These are phyloP conservation scores for Botryobasidium botryosum DNA, from an alignment of 768 basidiomycete genomes.

Conservation along the genomic window DNA sequence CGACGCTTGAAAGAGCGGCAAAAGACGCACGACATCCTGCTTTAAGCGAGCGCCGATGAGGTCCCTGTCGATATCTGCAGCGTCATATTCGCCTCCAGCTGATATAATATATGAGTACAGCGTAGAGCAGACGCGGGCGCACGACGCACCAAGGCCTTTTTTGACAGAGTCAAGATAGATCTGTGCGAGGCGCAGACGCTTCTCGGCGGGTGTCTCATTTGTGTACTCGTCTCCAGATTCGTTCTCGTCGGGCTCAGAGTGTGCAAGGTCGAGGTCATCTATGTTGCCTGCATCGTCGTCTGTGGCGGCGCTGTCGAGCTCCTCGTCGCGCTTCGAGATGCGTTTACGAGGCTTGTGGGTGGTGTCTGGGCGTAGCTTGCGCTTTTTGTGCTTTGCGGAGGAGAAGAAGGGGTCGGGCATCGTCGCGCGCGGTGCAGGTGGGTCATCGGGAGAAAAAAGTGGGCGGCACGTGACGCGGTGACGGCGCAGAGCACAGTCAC, in stretches of 20 bases:
- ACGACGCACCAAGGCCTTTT: conserved; percentile 42
- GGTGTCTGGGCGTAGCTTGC: conserved; percentile 31
- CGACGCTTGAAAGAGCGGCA: not conserved
- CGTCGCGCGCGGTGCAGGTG: too few species aligned
- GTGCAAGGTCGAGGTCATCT: conserved; percentile 60
- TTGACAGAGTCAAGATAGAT: conserved; percentile 78
- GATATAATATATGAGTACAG: not conserved
- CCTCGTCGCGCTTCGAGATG: conserved; percentile 33
- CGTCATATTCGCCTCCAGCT: conserved; percentile 87
- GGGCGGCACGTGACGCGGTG: too few species aligned
- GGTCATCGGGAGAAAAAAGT: too few species aligned
- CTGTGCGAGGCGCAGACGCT: conserved; percentile 78
- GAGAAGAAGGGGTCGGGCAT: not conserved
- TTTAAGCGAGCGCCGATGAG: conserved; percentile 79
- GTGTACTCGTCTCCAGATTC: conserved; percentile 71
- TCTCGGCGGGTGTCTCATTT: conserved; percentile 84
- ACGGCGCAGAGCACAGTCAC: too few species aligned
- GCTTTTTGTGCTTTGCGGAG: conserved; percentile 42
- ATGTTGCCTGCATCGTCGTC: conserved; percentile 25
- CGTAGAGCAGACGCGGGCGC: not conserved
- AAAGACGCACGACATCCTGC: conserved; percentile 53
- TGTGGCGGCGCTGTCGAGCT: conserved; percentile 33
- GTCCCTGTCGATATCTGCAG: conserved; percentile 88
- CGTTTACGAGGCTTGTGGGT: conserved; percentile 18
- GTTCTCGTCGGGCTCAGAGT: conserved; percentile 34